These are phyloP conservation scores for Alternaria burnsii DNA, from an alignment of 2,329 filamentous ascomycete genomes.

Conservation along the genomic window DNA sequence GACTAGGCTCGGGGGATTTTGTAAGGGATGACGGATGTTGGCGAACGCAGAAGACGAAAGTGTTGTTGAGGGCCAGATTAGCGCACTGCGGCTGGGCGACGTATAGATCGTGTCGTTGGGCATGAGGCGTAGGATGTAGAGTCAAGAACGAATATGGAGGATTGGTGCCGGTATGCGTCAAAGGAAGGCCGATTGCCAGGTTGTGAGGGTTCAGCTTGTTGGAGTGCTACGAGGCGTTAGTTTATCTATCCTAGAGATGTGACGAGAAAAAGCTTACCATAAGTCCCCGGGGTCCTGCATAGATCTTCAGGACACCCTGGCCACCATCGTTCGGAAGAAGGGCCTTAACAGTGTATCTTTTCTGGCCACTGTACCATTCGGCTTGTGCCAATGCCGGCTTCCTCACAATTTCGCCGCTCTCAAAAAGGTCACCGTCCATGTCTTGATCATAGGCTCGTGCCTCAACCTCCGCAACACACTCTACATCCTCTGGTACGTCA, in stretches of 20 bases:
- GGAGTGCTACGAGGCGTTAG: conserved; percentile 68
- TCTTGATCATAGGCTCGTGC: conserved; percentile 82
- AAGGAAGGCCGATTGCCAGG: conserved; percentile 86
- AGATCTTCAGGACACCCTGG: conserved; percentile 85
- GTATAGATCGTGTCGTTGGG: conserved; percentile 96
- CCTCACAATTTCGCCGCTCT: conserved; percentile 84
- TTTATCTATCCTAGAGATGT: background rate
- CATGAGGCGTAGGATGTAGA: conserved; percentile 94
- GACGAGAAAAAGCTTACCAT: conserved; percentile 64
- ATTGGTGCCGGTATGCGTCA: conserved; percentile 90
- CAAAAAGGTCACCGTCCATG: conserved; percentile 88
- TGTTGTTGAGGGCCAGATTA: conserved; percentile 90
- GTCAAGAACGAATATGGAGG: conserved; percentile 93
- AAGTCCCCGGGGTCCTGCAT: conserved; percentile 90
- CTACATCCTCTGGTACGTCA: conserved; percentile 86
- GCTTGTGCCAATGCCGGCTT: conserved; percentile 91
- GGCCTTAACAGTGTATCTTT: conserved; percentile 93
- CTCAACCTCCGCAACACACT: conserved; percentile 92
- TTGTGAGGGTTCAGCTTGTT: conserved; percentile 96
- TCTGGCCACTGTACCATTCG: conserved; percentile 86
- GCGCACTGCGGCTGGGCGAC: conserved; percentile 95
- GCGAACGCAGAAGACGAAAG: conserved; percentile 94
- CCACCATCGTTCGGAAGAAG: conserved; percentile 91
- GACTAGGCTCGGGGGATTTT: conserved; percentile 44
- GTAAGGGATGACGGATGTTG: conserved; percentile 79